Evolutionary conservation across 1,284 basidiomycete species (phyloP), one percentile per base, ranked within the genome.

Genomic region (Phellinidium pouzarii): DNA sequence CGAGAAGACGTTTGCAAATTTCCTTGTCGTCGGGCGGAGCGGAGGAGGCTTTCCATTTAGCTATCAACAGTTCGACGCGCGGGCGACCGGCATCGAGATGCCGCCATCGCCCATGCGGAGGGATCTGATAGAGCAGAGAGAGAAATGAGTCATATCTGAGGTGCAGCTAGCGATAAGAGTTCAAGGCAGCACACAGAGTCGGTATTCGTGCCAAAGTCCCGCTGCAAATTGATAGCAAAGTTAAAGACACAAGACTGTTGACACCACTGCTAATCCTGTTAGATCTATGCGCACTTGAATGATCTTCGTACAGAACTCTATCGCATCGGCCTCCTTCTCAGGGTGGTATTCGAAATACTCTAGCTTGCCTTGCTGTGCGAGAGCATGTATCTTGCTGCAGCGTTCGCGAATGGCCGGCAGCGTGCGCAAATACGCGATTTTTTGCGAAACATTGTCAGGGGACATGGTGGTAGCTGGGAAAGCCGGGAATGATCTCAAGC

Each of bases 41-140:
- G 1, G 74, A 58, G 0, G 69, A 73, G 34, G 65, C 65, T 34
- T 72, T 73, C 87, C 80, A 88, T 57, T 71, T 70, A 1, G 66
- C 64, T 23, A 85, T 72, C 25, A 85, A 66, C 8, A 81, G 82
- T 49, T 74, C 68, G 37, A 93, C 74, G 42, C 90, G 80, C 9
- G 73, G 68, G 4, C 73, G 66, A 1, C 82, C 82, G 1, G 82
- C 77, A 59, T 91, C 86, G 55, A 96, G 84, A 66, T 96, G 94
- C 43, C 91, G 76, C 86, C 91, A 93, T 23, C 94, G 79, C 25
- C 93, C 91, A 65, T 97, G 94, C 14, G 92, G 88, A 1, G 87
- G 86, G 51, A 95, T 94, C 83, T 89, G 56, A 42, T 40, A n/a
- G 44, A n/a, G 37, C 25, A 5, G 20, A 49, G 43, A 52, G 48